Conservation (phyloP, 495 filamentous ascomycete species). For the Sporormia fimetaria region DNA sequence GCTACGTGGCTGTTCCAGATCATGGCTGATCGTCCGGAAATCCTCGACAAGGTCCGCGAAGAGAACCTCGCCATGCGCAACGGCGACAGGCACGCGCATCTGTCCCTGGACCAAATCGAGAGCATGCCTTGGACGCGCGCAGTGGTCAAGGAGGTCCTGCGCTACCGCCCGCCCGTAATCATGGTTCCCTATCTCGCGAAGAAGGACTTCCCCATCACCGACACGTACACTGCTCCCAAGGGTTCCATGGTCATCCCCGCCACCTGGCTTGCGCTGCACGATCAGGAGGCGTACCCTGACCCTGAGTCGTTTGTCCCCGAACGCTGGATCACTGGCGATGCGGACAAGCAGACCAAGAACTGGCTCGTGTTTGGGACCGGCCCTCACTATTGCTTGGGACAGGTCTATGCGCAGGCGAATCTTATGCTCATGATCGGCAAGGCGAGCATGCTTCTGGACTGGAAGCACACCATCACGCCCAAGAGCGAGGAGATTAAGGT, state of each 20-base stretch:
- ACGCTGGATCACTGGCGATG: constrained; percentile 81
- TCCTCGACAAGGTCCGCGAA: constrained; percentile 80
- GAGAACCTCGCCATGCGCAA: constrained; percentile 73
- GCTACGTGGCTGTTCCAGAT: constrained; percentile 92
- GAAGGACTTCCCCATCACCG: constrained; percentile 87
- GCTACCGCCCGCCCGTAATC: constrained; percentile 92
- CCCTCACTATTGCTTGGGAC: constrained; percentile 92
- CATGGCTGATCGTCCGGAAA: constrained; percentile 85
- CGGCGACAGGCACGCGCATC: constrained; percentile 57
- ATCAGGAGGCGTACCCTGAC: constrained; percentile 82
- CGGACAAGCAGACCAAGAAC: constrained; percentile 90
- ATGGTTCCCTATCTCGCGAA: constrained; percentile 96
- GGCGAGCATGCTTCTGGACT: constrained; percentile 81
- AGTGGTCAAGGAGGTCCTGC: constrained; percentile 83
- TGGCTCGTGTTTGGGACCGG: constrained; percentile 95
- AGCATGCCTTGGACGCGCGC: constrained; percentile 83
- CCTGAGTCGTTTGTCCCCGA: constrained; percentile 87
- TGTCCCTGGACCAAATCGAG: constrained; percentile 78
- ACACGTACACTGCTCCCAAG: constrained; percentile 81
- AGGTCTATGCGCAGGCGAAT: constrained; percentile 84
- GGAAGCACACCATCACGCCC: constrained; percentile 75
- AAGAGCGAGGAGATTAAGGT: constrained; percentile 91
- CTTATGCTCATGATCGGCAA: constrained; percentile 88
- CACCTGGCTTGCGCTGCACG: constrained; percentile 80
- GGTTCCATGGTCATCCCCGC: constrained; percentile 91